phyloP scores from a whole-genome alignment of 1,284 basidiomycete genomes.

The Cryptococcus maquisensis region DNA sequence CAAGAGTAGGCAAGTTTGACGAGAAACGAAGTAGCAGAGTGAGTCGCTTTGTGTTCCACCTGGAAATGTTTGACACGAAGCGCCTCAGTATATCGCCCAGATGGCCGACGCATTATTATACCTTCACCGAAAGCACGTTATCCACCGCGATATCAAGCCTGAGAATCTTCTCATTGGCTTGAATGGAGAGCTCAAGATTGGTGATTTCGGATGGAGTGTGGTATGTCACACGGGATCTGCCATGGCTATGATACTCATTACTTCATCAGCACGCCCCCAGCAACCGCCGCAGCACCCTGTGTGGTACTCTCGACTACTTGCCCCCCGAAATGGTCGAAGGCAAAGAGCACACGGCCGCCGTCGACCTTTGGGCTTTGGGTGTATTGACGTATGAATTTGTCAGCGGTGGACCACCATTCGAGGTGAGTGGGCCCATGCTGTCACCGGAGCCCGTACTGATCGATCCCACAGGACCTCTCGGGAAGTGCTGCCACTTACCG shows the following conservation, averaged over 20 bases:
- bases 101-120: slow-evolving; percentile 96
- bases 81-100: slow-evolving; percentile 79
- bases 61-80: background rate
- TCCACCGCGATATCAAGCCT: slow-evolving; percentile 98
- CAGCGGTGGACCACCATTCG: slow-evolving; percentile 88
- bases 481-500: slow-evolving; percentile 68
- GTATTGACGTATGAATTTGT: slow-evolving; percentile 95
- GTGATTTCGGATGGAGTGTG: slow-evolving; percentile 98
- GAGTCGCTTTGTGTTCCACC: slow-evolving; percentile 21
- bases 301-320: slow-evolving; percentile 94
- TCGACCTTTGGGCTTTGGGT: slow-evolving; percentile 93
- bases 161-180: slow-evolving; percentile 94
- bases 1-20: slow-evolving; percentile 76
- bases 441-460: background rate
- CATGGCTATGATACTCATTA: background rate
- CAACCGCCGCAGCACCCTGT: slow-evolving; percentile 71
- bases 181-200: slow-evolving; percentile 96
- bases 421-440: slow-evolving; percentile 47
- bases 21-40: slow-evolving; percentile 72
- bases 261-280: slow-evolving; percentile 71
- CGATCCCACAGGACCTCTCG: slow-evolving; percentile 6
- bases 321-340: slow-evolving; percentile 98
- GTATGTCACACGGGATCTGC: slow-evolving; percentile 9
- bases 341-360: slow-evolving; percentile 49
- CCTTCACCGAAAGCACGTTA: slow-evolving; percentile 93